Conservation (phyloP, 2,329 filamentous ascomycete species). For the Pyricularia sp. region DNA sequence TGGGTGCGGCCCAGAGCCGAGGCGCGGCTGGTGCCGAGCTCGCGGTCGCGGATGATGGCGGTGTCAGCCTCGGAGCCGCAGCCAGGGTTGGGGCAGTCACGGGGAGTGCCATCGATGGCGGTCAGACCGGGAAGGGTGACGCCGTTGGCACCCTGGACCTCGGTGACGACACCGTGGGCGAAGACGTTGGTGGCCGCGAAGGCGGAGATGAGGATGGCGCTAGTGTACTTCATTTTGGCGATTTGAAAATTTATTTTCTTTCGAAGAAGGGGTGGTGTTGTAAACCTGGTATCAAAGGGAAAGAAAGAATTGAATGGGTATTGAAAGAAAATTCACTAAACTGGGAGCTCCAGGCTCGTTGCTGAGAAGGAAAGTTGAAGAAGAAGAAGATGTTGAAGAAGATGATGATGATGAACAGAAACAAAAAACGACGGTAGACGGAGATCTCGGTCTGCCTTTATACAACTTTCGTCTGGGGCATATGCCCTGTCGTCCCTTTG, state of each 20-base stretch:
- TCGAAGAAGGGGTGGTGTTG: not conserved
- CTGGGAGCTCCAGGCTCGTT: not conserved
- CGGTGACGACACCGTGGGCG: slow-evolving; percentile 49
- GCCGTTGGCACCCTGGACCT: slow-evolving; percentile 49
- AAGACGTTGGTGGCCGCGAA: slow-evolving; percentile 38
- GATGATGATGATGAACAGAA: not conserved
- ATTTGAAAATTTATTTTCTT: not conserved
- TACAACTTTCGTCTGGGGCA: not conserved
- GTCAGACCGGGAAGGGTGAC: slow-evolving; percentile 54
- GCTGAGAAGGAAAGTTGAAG: not conserved
- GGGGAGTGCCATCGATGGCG: slow-evolving; percentile 54
- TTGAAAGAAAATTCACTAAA: not conserved
- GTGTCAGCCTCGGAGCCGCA: slow-evolving; percentile 62
- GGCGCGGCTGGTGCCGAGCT: slow-evolving; percentile 44
- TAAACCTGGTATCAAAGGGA: not conserved
- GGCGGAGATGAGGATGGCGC: slow-evolving; percentile 35
- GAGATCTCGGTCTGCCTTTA: not conserved
- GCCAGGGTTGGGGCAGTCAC: slow-evolving; percentile 50
- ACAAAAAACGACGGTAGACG: no score
- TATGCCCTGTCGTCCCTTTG: not conserved
- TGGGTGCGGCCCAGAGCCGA: slow-evolving; percentile 55
- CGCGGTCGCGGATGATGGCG: slow-evolving; percentile 54
- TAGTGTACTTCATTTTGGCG: slow-evolving; percentile 17
- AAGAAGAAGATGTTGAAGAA: slow-evolving; percentile 1
- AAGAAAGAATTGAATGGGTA: not conserved